A percentile compares a stretch with the other conserved stretches of the same genome.
These are phyloP conservation scores for Cytospora schulzeri DNA, from an alignment of 2,329 filamentous ascomycete genomes.

Conservation along the genomic window DNA sequence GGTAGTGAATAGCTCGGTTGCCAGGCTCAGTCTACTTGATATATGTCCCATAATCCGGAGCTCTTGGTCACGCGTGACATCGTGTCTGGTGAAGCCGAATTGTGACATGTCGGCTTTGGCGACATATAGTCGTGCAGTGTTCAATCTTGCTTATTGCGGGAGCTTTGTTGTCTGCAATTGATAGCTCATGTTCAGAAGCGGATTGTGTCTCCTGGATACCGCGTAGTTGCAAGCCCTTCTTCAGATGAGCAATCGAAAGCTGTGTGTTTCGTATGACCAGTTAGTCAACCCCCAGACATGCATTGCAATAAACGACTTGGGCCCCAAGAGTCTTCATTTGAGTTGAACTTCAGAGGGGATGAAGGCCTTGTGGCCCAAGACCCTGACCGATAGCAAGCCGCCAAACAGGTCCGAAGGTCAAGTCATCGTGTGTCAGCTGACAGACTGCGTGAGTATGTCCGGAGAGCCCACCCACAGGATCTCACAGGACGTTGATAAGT, in stretches of 20 bases:
- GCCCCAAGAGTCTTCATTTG: background rate
- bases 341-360: background rate
- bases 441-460: background rate
- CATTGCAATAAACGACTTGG: background rate
- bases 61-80: background rate
- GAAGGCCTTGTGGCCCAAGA: background rate
- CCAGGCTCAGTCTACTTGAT: background rate
- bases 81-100: background rate
- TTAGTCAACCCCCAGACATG: background rate
- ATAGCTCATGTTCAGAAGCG: background rate
- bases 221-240: too few relatives aligned
- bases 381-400: background rate
- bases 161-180: background rate
- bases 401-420: background rate
- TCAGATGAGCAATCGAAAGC: background rate
- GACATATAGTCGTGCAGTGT: background rate
- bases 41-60: background rate
- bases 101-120: background rate
- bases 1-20: background rate
- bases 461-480: background rate
- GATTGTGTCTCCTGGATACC: background rate
- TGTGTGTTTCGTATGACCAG: background rate
- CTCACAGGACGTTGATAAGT: background rate
- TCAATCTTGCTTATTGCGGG: background rate
- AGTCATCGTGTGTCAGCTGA: background rate